phyloP scores from a whole-genome alignment of 176 grass and related monocot genomes.

The Paspalum vaginatum region DNA sequence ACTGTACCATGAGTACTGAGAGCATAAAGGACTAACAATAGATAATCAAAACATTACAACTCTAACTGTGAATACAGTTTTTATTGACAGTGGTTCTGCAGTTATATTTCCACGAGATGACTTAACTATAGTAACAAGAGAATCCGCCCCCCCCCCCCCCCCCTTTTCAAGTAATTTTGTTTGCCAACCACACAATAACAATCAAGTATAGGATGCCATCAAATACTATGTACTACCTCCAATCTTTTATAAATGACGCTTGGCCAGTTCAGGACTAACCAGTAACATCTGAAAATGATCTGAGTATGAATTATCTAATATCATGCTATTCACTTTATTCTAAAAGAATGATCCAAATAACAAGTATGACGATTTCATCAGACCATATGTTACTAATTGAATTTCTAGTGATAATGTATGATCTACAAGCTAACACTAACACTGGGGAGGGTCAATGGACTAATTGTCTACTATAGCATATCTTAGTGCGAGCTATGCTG shows the following conservation, averaged over 20 bases:
- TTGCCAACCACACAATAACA: not conserved
- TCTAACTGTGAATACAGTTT: constrained; percentile 12
- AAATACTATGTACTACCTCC: not conserved
- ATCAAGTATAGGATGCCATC: constrained; percentile 25
- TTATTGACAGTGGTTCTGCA: not conserved
- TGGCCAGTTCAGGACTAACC: no score
- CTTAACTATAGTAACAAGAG: not conserved
- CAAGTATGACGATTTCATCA: constrained; percentile 23
- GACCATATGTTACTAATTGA: constrained; percentile 12
- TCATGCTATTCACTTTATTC: constrained; percentile 24
- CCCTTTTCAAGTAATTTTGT: constrained; percentile 11
- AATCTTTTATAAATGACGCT: not conserved
- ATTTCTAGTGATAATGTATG: constrained; percentile 16
- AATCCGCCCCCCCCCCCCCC: no score
- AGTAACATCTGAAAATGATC: not conserved
- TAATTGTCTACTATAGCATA: not conserved
- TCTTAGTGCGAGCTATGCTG: not conserved
- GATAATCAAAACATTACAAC: constrained; percentile 12
- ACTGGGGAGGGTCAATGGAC: not conserved
- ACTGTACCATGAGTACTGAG: constrained; percentile 19
- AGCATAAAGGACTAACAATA: constrained; percentile 13
- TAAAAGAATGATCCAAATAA: constrained; percentile 5
- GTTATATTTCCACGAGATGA: constrained; percentile 25
- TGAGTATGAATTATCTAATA: constrained; percentile 11
- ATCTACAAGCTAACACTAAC: not conserved